Evolutionary conservation across 2,329 filamentous ascomycete genomes (phyloP), one percentile per base, ranked within the genome.

Genomic region (Fusarium bulbicola): DNA sequence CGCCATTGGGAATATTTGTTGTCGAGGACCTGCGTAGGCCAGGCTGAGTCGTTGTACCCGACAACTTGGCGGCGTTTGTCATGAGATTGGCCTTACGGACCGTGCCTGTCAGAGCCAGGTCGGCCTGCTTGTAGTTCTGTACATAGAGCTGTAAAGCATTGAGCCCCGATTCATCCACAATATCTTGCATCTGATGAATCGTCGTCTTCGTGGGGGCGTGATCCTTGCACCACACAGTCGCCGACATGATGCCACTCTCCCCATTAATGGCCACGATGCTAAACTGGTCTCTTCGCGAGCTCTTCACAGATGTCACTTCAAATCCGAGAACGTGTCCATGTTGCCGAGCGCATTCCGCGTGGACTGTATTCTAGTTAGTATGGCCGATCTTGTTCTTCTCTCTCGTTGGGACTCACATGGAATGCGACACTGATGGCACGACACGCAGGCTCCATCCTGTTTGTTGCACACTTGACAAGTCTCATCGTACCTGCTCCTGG

Each of bases 41-140:
- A 13, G 72, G 60, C 39, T 78, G 79, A 6, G 72, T 59, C 15
- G 66, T 83, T 76, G 81, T 78, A 37, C 80, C 78, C 6, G 83
- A 81, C 77, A 82, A 83, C 79, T 92, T 93, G 18, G 89, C 88
- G 34, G 89, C 90, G 57, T 89, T 87, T 63, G 89, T 90, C 78
- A 92, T 89, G 46, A 96, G 88, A 66, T 94, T 96, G 28, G 96
- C 95, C 82, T 97, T 98, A 61, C 96, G 92, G 28, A 96, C 94
- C 24, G 95, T 98, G 34, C 96, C 96, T 6, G 95, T 98, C 76
- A 98, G 85, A 6, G 93, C 90, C 45, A 95, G 88, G 80, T 99
- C 96, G 14, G 96, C 95, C 82, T 98, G 95, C 82, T 99, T 99
- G 85, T 94, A 98, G 65, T 92, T 95, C 74, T 92, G 92, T 49